Evolutionary conservation across 805 yeast genomes (phyloP).

Genomic region (Ascoidea tarda): DNA sequence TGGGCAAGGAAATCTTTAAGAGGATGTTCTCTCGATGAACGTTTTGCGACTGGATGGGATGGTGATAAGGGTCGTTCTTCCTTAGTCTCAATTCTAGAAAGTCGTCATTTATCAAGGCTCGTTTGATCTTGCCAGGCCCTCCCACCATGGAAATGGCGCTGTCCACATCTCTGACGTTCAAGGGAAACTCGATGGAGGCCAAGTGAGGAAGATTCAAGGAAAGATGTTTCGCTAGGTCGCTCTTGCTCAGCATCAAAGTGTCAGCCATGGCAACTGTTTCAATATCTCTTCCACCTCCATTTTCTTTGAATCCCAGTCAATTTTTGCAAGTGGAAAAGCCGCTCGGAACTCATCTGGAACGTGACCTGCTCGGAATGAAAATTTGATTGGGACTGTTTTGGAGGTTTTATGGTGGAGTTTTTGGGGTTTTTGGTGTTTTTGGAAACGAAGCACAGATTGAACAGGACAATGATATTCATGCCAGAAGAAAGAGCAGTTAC

Average conservation of each 20-base stretch:
- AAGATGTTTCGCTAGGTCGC: constrained; percentile 33
- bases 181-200: constrained; percentile 67
- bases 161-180: constrained; percentile 45
- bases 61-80: constrained; percentile 19
- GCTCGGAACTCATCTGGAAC: too few species aligned
- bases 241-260: background rate
- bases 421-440: too few species aligned
- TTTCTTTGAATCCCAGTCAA: too few species aligned
- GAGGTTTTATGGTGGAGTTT: too few species aligned
- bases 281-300: too few species aligned
- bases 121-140: constrained; percentile 33
- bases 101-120: constrained; percentile 15
- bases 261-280: too few species aligned
- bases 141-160: constrained; percentile 62
- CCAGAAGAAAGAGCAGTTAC: background rate
- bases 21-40: constrained; percentile 14
- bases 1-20: constrained; percentile 14
- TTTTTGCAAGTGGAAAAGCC: too few species aligned
- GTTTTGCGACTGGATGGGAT: constrained; percentile 13
- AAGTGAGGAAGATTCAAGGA: constrained; percentile 64
- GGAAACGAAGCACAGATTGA: too few species aligned
- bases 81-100: constrained; percentile 18
- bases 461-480: background rate
- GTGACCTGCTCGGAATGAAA: too few species aligned
- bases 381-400: too few species aligned